Conservation (phyloP, 2,329 filamentous ascomycete species). For the Colletotrichum neosansevieriae region DNA sequence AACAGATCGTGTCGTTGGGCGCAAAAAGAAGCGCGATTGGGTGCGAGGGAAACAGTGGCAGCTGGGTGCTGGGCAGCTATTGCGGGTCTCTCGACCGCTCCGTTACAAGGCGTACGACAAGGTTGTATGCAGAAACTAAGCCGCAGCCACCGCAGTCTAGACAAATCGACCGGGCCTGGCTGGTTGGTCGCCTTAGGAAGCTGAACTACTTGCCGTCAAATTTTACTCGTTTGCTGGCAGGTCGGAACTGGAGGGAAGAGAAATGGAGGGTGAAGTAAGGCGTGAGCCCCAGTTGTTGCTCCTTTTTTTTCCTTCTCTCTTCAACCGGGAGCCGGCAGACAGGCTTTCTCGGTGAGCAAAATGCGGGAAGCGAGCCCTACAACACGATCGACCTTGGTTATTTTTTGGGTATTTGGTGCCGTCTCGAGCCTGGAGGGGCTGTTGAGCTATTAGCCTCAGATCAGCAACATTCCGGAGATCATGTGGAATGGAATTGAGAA, state of each 20-base stretch:
- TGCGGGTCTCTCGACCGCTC: conserved; percentile 40
- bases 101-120: conserved; percentile 32
- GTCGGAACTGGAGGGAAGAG: neutral
- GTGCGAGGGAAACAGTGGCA: conserved; percentile 37
- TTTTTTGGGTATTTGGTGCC: conserved; percentile 14
- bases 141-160: conserved; percentile 33
- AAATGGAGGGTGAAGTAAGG: neutral
- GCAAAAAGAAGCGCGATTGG: conserved; percentile 41
- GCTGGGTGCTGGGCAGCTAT: conserved; percentile 42
- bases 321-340: conserved; percentile 15
- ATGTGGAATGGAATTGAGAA: conserved; percentile 31
- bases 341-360: conserved; percentile 32
- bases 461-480: conserved; percentile 35
- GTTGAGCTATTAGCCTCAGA: conserved; percentile 34
- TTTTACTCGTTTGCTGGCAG: neutral
- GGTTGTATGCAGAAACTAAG: conserved; percentile 37
- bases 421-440: conserved; percentile 3
- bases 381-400: conserved; percentile 6
- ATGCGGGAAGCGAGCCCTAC: conserved; percentile 3
- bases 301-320: neutral
- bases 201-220: conserved; percentile 2
- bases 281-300: neutral
- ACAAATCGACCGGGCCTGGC: conserved; percentile 20
- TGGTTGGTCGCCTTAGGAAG: conserved; percentile 6
- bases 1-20: conserved; percentile 41